Base-by-base conservation (phyloP, 805 yeast genomes). In the Candida sanyiensis region DNA sequence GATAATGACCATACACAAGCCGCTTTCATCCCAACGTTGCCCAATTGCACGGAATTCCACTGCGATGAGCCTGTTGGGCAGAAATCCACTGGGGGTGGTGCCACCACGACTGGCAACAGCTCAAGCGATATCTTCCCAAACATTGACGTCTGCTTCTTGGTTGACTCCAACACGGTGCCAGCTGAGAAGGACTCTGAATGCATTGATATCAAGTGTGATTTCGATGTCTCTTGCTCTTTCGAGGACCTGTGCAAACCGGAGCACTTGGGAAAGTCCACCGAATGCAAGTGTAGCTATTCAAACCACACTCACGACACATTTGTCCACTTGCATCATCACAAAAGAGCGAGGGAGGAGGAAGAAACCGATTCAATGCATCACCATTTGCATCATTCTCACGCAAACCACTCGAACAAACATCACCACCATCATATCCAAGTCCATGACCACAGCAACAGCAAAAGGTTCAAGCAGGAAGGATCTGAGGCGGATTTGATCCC, bases 391-490 rank as follows among this genome's bases (percentile, higher is more conserved):
- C 44, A 49, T 29, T 51, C 49, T 12, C 56, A 44, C 25, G 35
- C 50, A 16, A 48, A 54, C 7, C 55, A 49, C 33, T 47, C 54
- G 5, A 52, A 51, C 12, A 51, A 56, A 16, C 70, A 67, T 39
- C 67, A 62, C 38, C 69, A 64, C 50, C 68, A 63, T 41, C 58
- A 57, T 22, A 50, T 60, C 15, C 64, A 63, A 40, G 42, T 64
- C 2, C 67, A 64, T 43, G 54, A 56, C 16, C 70, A 62, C 23
- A 44, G 44, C 37, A 35, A 43, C n/a, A n/a, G n/a, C 48, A 45
- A 52, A 42, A 28, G 18, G 29, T 31, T 15, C 45, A 40, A 35
- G 32, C 21, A 27, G 9, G 36, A 25, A 19, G 33, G 5, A 8
- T 4, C 7, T 8, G 19, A 31, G 17, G 21, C 20, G 7, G 25